Evolutionary conservation across 306 rosid species (phyloP).

Genomic region (Trifolium pratense): DNA sequence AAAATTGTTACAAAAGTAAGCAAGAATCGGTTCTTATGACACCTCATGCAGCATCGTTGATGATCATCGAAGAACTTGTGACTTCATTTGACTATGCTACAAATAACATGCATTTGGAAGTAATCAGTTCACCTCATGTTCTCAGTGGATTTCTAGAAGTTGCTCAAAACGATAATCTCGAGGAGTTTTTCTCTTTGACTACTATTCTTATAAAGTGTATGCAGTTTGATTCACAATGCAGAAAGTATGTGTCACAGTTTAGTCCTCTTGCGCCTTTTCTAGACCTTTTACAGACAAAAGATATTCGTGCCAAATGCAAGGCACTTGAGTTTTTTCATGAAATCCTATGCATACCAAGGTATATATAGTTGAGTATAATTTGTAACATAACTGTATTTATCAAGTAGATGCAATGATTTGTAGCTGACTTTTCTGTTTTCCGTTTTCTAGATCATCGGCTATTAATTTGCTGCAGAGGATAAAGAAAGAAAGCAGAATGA

Average conservation of each 20-base stretch:
- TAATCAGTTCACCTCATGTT: conserved; percentile 71
- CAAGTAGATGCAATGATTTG: background rate
- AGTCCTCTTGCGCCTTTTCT: conserved; percentile 71
- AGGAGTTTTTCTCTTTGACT: conserved; percentile 65
- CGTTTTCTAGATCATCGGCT: conserved; percentile 63
- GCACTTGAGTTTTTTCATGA: conserved; percentile 80
- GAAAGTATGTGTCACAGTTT: conserved; percentile 64
- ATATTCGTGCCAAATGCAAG: conserved; percentile 52
- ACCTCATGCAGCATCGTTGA: conserved; percentile 76
- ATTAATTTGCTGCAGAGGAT: conserved; percentile 65
- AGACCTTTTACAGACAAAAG: conserved; percentile 60
- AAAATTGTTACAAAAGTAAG: conserved; percentile 50
- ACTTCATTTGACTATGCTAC: conserved; percentile 72
- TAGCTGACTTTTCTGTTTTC: background rate
- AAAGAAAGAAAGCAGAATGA: conserved; percentile 54
- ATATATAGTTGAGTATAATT: conserved; percentile 26
- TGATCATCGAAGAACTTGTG: conserved; percentile 77
- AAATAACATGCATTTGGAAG: conserved; percentile 75
- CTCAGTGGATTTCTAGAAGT: conserved; percentile 69
- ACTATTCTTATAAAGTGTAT: conserved; percentile 74
- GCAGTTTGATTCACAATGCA: conserved; percentile 67
- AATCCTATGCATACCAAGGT: conserved; percentile 77
- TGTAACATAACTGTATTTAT: conserved; percentile 19
- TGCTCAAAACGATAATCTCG: conserved; percentile 63
- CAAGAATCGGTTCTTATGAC: conserved; percentile 59